Evolutionary conservation across 441 rosid species (phyloP).

Genomic region (Pelargonium fulgidum): DNA sequence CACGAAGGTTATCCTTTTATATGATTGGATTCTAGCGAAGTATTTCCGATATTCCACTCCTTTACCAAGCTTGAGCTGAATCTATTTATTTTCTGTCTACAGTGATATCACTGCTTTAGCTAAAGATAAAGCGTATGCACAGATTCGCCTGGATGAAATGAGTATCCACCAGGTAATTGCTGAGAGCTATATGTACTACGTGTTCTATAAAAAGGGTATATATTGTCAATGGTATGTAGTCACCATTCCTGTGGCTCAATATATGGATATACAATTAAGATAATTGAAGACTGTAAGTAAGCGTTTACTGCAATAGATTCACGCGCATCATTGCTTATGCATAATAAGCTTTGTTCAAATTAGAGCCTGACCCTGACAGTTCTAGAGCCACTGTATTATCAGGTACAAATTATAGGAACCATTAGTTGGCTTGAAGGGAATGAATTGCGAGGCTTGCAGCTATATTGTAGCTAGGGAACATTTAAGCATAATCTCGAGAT

Average conservation of each 20-base stretch:
- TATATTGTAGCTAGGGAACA: not conserved
- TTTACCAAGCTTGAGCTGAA: conserved; percentile 2
- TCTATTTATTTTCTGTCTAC: conserved; percentile 15
- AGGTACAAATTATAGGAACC: not conserved
- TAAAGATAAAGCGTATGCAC: conserved; percentile 86
- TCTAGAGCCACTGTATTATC: not conserved
- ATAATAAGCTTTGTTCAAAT: too few relatives aligned
- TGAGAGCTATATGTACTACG: not conserved
- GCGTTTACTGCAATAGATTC: too few relatives aligned
- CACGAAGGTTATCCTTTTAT: conserved; percentile 58
- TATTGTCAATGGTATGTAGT: not conserved
- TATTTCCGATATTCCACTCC: not conserved
- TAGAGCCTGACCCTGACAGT: not conserved
- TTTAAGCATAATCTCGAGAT: not conserved
- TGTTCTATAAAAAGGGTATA: not conserved
- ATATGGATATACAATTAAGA: not conserved
- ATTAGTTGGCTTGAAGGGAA: conserved; percentile 1
- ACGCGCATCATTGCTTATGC: too few relatives aligned
- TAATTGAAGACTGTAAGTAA: too few relatives aligned
- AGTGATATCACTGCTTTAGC: conserved; percentile 99
- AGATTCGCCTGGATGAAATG: conserved; percentile 82
- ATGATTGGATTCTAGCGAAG: not conserved
- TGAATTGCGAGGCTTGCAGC: not conserved
- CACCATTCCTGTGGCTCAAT: not conserved
- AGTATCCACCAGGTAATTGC: conserved; percentile 76